Evolutionary conservation across 495 filamentous ascomycete species (phyloP).

Genomic region (Letharia lupina): DNA sequence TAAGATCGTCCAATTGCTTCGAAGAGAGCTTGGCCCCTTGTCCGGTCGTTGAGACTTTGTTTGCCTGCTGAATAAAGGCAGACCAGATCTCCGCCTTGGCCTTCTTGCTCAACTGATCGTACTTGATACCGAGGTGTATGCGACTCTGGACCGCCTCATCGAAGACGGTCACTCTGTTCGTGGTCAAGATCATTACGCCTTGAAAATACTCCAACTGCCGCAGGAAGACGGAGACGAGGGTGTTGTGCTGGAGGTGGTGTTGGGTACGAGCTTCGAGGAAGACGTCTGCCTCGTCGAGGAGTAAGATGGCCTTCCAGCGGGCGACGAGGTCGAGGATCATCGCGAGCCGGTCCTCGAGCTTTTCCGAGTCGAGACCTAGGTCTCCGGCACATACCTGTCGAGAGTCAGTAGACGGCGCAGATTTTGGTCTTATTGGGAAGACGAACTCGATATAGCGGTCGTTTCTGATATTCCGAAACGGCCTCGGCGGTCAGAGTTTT

Average conservation of each 20-base stretch:
- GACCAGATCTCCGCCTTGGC: conserved; percentile 24
- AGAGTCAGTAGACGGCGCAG: background rate
- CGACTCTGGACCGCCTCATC: conserved; percentile 47
- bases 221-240: conserved; percentile 45
- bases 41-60: conserved; percentile 12
- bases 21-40: conserved; percentile 10
- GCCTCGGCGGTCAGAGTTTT: conserved; percentile 28
- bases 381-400: conserved; percentile 23
- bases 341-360: conserved; percentile 20
- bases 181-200: conserved; percentile 52
- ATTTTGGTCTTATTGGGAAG: background rate
- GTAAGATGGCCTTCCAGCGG: conserved; percentile 34
- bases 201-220: conserved; percentile 48
- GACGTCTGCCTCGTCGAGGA: conserved; percentile 43
- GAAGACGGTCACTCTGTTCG: conserved; percentile 41
- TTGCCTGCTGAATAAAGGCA: conserved; percentile 20
- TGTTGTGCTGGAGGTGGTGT: conserved; percentile 35
- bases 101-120: conserved; percentile 21
- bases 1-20: conserved; percentile 16
- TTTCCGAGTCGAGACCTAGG: conserved; percentile 22
- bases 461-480: conserved; percentile 23
- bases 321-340: conserved; percentile 24
- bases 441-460: conserved; percentile 24
- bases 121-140: conserved; percentile 36
- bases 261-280: conserved; percentile 36